phyloP scores from a whole-genome alignment of 2,329 filamentous ascomycete species.

The Grosmannia huntii region DNA sequence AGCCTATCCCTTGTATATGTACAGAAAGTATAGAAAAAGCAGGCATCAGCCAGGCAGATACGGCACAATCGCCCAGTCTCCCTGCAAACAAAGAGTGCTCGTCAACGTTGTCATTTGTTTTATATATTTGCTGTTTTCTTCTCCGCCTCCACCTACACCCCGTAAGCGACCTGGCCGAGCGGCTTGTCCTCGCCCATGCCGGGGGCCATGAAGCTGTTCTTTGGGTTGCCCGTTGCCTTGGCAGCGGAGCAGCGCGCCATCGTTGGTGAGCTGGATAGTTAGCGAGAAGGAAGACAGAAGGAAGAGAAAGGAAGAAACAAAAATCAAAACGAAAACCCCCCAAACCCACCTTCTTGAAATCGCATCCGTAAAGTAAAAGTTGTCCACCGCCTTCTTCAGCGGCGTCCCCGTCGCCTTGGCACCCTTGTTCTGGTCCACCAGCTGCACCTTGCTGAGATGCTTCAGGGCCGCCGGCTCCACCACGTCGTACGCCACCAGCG shows the following conservation, averaged over 20 bases:
- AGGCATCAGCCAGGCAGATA: constrained; percentile 1
- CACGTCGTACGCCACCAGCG: constrained; percentile 79
- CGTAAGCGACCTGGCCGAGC: constrained; percentile 48
- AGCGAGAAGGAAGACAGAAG: not conserved
- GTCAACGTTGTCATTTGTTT: not conserved
- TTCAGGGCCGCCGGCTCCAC: constrained; percentile 68
- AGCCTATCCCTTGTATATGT: constrained; percentile 14
- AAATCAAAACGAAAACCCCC: not conserved
- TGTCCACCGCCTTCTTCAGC: constrained; percentile 76
- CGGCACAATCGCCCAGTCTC: constrained; percentile 16
- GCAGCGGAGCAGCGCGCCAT: constrained; percentile 96
- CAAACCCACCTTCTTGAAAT: constrained; percentile 77
- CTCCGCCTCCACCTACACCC: constrained; percentile 17
- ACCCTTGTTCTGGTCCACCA: constrained; percentile 94
- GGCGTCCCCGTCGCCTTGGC: constrained; percentile 57
- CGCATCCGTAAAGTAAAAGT: constrained; percentile 97
- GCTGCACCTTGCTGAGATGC: constrained; percentile 78
- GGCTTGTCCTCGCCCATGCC: constrained; percentile 52
- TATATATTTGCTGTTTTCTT: constrained; percentile 10
- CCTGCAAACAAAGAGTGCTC: not conserved
- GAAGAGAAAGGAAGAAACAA: not conserved
- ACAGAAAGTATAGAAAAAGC: constrained; percentile 9
- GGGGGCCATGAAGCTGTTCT: constrained; percentile 68
- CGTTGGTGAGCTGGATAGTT: constrained; percentile 63
- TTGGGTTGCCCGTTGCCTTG: constrained; percentile 68